phyloP scores from a whole-genome alignment of 345 rosid genomes.

The Excoecaria agallocha region DNA sequence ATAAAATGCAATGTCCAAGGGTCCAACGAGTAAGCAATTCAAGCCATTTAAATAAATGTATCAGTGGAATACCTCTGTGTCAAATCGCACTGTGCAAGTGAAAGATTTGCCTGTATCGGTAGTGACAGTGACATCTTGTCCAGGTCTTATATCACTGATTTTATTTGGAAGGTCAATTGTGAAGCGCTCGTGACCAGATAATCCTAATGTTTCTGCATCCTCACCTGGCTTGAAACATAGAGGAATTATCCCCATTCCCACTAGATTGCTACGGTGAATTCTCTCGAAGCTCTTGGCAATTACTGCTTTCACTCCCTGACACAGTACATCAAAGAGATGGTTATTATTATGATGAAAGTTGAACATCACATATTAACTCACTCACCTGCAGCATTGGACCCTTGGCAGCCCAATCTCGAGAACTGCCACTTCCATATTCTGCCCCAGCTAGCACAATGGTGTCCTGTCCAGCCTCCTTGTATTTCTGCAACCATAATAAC shows the following conservation, averaged over 20 bases:
- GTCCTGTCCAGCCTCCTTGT: constrained; percentile 71
- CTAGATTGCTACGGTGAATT: constrained; percentile 95
- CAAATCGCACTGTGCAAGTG: constrained; percentile 88
- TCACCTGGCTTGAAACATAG: constrained; percentile 91
- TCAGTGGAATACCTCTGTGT: constrained; percentile 70
- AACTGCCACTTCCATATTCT: constrained; percentile 99
- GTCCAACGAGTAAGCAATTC: too few species aligned
- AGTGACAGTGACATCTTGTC: constrained; percentile 87
- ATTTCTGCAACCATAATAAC: constrained; percentile 48
- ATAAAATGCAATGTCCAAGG: too few species aligned
- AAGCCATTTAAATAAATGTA: too few species aligned
- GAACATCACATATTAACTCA: neutral
- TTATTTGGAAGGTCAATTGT: constrained; percentile 78
- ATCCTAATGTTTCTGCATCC: constrained; percentile 83
- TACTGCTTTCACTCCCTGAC: constrained; percentile 95
- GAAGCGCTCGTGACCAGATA: constrained; percentile 89
- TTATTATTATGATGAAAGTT: too few species aligned
- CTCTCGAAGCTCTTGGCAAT: constrained; percentile 98
- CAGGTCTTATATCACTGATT: constrained; percentile 74
- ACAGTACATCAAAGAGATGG: neutral
- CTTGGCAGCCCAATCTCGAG: constrained; percentile 99
- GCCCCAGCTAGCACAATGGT: constrained; percentile 95
- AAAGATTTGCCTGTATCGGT: constrained; percentile 83
- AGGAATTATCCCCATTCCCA: constrained; percentile 97
- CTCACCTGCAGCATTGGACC: constrained; percentile 94